phyloP scores from a whole-genome alignment of 306 rosid genomes.

The Glycine latifolia region DNA sequence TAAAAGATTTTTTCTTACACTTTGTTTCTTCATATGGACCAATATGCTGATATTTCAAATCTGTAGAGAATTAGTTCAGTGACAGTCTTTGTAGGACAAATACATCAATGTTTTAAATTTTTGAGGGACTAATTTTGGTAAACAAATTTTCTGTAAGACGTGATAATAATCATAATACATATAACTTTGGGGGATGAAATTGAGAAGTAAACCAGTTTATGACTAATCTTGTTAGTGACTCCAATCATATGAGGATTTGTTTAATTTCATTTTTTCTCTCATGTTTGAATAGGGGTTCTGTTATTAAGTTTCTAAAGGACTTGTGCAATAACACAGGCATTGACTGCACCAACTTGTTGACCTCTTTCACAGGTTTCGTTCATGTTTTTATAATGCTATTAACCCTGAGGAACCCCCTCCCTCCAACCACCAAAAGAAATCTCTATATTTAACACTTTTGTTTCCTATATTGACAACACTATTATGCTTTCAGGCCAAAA shows the following conservation, averaged over 20 bases:
- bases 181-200: neutral
- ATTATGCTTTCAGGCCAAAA: slow-evolving; percentile 68
- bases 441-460: neutral
- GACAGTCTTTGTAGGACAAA: too few relatives aligned
- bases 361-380: slow-evolving; percentile 77
- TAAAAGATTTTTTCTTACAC: too few relatives aligned
- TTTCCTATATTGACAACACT: slow-evolving; percentile 4
- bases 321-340: slow-evolving; percentile 70
- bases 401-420: neutral
- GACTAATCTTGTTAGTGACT: slow-evolving; percentile 14
- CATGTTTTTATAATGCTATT: slow-evolving; percentile 18
- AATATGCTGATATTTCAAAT: too few relatives aligned
- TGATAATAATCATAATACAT: neutral
- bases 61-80: too few relatives aligned
- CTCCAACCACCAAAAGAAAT: neutral
- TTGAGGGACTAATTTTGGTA: neutral
- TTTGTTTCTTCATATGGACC: too few relatives aligned
- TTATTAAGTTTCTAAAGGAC: slow-evolving; percentile 62
- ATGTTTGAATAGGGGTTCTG: slow-evolving; percentile 57
- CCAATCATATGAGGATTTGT: slow-evolving; percentile 6
- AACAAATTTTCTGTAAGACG: neutral
- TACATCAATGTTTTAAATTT: too few relatives aligned
- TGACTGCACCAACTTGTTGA: slow-evolving; percentile 80
- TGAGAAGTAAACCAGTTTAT: slow-evolving; percentile 13
- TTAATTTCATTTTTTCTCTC: slow-evolving; percentile 26